phyloP scores from a whole-genome alignment of 108 stramenopile genomes.

The Craspedostauros australis region DNA sequence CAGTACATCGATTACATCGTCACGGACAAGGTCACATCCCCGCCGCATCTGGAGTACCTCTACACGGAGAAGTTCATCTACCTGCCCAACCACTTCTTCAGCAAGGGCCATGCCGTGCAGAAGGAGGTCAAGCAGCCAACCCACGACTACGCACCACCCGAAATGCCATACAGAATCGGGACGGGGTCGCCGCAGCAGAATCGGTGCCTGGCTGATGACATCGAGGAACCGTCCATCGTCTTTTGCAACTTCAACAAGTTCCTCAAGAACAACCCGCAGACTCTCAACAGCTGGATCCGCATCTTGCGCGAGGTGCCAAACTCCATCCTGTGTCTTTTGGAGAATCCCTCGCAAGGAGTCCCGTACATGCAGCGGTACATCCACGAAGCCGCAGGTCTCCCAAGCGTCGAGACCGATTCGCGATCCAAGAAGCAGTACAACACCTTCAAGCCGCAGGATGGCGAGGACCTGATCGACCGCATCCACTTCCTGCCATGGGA shows the following conservation, averaged over 20 bases:
- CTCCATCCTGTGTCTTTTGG: constrained; percentile 72
- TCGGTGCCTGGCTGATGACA: constrained; percentile 44
- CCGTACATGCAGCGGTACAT: constrained; percentile 62
- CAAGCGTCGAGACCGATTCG: constrained; percentile 16
- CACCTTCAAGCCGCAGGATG: constrained; percentile 39
- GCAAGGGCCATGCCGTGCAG: constrained; percentile 78
- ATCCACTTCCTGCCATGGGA: constrained; percentile 80
- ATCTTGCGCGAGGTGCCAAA: constrained; percentile 72
- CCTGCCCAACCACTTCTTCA: constrained; percentile 81
- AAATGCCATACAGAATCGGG: constrained; percentile 48
- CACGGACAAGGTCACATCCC: constrained; percentile 61
- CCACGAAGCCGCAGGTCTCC: constrained; percentile 41
- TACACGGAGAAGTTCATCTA: constrained; percentile 81
- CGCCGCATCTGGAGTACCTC: constrained; percentile 38
- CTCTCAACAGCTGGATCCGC: constrained; percentile 69
- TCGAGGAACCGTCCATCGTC: constrained; percentile 45
- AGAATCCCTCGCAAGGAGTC: constrained; percentile 60
- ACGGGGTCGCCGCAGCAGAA: constrained; percentile 72
- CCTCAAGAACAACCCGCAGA: constrained; percentile 80
- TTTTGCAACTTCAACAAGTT: constrained; percentile 87
- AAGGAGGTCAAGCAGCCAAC: constrained; percentile 50
- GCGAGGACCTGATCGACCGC: constrained; percentile 45
- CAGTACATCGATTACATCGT: constrained; percentile 77
- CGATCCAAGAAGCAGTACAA: constrained; percentile 10
- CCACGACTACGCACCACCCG: constrained; percentile 46